phyloP scores from a whole-genome alignment of 768 basidiomycete species.

The Xerocomus spinulosus region DNA sequence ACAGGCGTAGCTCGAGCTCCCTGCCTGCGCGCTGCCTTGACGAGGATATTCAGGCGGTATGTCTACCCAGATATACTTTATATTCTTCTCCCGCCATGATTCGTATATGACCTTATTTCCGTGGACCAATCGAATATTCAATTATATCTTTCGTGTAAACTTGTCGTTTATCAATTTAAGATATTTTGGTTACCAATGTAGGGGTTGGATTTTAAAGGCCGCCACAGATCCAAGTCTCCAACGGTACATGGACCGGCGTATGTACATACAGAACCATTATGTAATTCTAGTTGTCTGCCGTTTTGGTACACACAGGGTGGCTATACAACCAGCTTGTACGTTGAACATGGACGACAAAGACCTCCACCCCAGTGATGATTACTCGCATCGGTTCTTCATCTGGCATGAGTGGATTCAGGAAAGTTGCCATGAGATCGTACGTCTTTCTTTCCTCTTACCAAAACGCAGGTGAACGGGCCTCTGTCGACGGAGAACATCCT shows the following conservation, averaged over 20 bases:
- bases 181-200: not conserved
- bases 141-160: not conserved
- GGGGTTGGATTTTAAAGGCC: no score
- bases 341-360: conserved; percentile 55
- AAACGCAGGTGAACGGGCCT: conserved; percentile 61
- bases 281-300: no score
- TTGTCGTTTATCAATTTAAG: conserved; percentile 14
- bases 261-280: no score
- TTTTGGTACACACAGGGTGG: no score
- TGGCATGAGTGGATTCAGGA: conserved; percentile 93
- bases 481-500: conserved; percentile 75
- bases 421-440: not conserved
- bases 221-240: no score
- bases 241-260: no score
- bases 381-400: conserved; percentile 79
- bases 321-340: no score
- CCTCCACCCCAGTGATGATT: conserved; percentile 77
- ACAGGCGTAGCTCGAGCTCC: conserved; percentile 60
- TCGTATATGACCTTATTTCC: conserved; percentile 4
- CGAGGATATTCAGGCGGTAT: conserved; percentile 24
- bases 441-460: not conserved
- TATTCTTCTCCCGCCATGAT: not conserved
- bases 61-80: conserved; percentile 10
- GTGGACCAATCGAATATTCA: conserved; percentile 13
- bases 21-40: conserved; percentile 22